phyloP scores from a whole-genome alignment of 129 eudicot species.

The Cynara cardunculus region DNA sequence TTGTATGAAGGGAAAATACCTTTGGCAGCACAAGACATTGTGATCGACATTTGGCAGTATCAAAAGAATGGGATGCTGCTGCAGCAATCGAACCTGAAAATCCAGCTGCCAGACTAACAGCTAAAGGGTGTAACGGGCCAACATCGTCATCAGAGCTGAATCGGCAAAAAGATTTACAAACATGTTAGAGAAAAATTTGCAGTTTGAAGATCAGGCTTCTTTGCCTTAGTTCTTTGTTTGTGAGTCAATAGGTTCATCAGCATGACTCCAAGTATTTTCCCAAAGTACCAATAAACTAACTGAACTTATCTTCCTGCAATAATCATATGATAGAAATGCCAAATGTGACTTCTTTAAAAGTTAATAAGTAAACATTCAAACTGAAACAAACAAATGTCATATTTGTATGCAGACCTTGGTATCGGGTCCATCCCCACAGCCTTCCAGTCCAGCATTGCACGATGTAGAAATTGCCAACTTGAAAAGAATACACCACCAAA shows the following conservation, averaged over 20 bases:
- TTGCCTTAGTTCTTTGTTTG: background rate
- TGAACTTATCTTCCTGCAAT: background rate
- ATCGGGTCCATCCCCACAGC: slow-evolving; percentile 85
- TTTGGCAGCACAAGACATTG: slow-evolving; percentile 80
- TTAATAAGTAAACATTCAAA: background rate
- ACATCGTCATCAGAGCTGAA: slow-evolving; percentile 63
- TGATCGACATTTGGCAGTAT: slow-evolving; percentile 77
- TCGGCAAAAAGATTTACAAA: background rate
- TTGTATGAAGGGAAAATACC: slow-evolving; percentile 30
- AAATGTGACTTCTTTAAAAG: background rate
- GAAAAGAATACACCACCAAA: slow-evolving; percentile 87
- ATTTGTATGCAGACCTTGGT: slow-evolving; percentile 51
- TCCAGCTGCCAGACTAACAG: slow-evolving; percentile 79
- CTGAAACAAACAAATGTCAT: background rate
- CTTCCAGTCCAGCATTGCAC: slow-evolving; percentile 82
- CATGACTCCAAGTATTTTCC: background rate
- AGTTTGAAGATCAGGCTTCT: background rate
- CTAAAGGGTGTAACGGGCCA: slow-evolving; percentile 74
- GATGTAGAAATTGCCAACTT: slow-evolving; percentile 76
- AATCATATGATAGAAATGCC: background rate
- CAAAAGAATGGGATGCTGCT: slow-evolving; percentile 87
- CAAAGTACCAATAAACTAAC: background rate
- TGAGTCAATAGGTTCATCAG: slow-evolving; percentile 7
- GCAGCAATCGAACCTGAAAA: slow-evolving; percentile 84
- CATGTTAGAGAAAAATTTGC: background rate